phyloP scores from a whole-genome alignment of 23 red algal genomes.

The Gracilaria caudata region DNA sequence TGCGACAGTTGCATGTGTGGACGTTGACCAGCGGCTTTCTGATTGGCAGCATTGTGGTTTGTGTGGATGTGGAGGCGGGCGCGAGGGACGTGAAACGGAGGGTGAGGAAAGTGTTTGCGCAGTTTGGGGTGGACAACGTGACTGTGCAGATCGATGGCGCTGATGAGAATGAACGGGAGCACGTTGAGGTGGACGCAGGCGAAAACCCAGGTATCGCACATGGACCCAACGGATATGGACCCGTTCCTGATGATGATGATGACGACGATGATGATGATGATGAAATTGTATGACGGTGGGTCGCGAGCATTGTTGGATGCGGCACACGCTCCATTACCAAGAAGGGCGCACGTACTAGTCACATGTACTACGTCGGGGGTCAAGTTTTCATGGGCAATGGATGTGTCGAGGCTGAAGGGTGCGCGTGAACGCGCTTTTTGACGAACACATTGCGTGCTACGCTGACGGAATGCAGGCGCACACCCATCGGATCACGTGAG shows the following conservation, averaged over 20 bases:
- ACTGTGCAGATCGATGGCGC: constrained; percentile 32
- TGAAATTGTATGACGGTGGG: constrained; percentile 1
- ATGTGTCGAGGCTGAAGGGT: too few relatives aligned
- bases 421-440: too few relatives aligned
- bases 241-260: constrained; percentile 3
- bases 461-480: too few relatives aligned
- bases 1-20: constrained; percentile 64
- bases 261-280: neutral
- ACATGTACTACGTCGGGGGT: too few relatives aligned
- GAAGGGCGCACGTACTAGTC: too few relatives aligned
- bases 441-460: too few relatives aligned
- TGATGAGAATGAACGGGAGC: neutral
- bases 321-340: too few relatives aligned
- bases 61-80: neutral
- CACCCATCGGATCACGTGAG: too few relatives aligned
- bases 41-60: constrained; percentile 53
- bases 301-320: too few relatives aligned
- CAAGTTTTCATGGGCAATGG: too few relatives aligned
- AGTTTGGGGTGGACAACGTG: constrained; percentile 35
- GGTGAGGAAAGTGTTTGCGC: constrained; percentile 40
- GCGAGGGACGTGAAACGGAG: constrained; percentile 4
- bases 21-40: constrained; percentile 52
- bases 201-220: neutral
- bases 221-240: constrained; percentile 20
- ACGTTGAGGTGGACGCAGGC: constrained; percentile 4